A percentile compares a stretch with the other conserved stretches of the same genome.
Evolutionary conservation across 768 basidiomycete genomes (phyloP).

Genomic region (Chiua virens): DNA sequence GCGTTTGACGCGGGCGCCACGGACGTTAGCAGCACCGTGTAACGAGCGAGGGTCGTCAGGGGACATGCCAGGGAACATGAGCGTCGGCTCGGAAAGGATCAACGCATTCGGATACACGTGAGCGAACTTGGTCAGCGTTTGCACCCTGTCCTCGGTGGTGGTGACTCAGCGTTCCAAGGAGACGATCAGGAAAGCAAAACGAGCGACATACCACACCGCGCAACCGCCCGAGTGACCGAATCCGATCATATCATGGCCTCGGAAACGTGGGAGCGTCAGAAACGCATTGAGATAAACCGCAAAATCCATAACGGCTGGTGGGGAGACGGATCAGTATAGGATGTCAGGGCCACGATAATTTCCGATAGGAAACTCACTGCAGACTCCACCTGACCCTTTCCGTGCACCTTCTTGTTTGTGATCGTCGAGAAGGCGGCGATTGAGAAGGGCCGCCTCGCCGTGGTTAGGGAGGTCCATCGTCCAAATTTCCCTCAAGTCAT

Average conservation of each 20-base stretch:
- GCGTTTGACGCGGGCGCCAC: slow-evolving; percentile 25
- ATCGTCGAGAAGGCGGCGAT: slow-evolving; percentile 26
- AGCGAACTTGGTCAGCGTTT: slow-evolving; percentile 18
- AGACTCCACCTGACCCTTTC: slow-evolving; percentile 9
- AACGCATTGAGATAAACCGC: slow-evolving; percentile 26
- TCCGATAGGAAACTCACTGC: slow-evolving; percentile 16
- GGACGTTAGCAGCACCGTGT: slow-evolving; percentile 32
- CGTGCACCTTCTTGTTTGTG: slow-evolving; percentile 14
- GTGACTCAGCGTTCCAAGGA: neutral
- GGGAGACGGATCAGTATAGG: neutral
- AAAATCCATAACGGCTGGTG: slow-evolving; percentile 24
- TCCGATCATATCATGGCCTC: slow-evolving; percentile 22
- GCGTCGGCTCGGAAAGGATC: slow-evolving; percentile 30
- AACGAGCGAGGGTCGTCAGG: slow-evolving; percentile 27
- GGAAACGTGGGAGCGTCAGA: slow-evolving; percentile 22
- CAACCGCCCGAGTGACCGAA: slow-evolving; percentile 31
- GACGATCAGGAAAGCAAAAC: neutral
- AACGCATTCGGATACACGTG: slow-evolving; percentile 14
- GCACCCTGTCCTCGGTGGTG: slow-evolving; percentile 7
- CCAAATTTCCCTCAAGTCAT: slow-evolving; percentile 33
- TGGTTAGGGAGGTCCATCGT: slow-evolving; percentile 37
- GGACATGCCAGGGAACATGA: slow-evolving; percentile 32
- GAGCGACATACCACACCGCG: slow-evolving; percentile 23
- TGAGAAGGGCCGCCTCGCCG: slow-evolving; percentile 34
- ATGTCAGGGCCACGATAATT: no score